Percentiles rank a stretch among this genome's conserved stretches.
Conservation (phyloP, 2,329 filamentous ascomycete species). For the Trichoderma afroharzianum region DNA sequence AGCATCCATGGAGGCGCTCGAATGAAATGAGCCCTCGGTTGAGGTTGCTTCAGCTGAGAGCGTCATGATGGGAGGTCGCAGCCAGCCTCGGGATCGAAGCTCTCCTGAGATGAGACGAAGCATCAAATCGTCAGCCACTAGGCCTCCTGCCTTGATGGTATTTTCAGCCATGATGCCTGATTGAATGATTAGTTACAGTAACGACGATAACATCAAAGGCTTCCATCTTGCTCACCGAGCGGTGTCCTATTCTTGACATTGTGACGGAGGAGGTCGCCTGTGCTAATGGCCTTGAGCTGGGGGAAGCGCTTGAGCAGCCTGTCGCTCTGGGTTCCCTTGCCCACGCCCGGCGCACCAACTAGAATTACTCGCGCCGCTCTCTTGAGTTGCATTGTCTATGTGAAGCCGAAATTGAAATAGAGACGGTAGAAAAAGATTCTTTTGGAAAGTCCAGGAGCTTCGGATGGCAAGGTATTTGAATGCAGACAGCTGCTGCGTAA, state of each 20-base stretch:
- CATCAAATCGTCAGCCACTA: constrained; percentile 92
- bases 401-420: background rate
- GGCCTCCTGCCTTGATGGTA: constrained; percentile 79
- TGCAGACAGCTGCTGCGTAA: background rate
- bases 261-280: constrained; percentile 84
- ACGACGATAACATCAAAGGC: background rate
- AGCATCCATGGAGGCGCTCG: constrained; percentile 33
- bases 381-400: constrained; percentile 57
- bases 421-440: background rate
- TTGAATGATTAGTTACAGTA: background rate
- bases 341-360: constrained; percentile 91
- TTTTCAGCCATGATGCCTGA: constrained; percentile 85
- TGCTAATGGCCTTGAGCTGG: constrained; percentile 86
- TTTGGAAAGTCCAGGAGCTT: background rate
- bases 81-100: constrained; percentile 80
- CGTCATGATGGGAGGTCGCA: constrained; percentile 53
- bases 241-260: constrained; percentile 89
- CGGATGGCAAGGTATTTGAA: background rate
- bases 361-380: constrained; percentile 90
- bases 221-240: constrained; percentile 56
- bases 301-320: constrained; percentile 82
- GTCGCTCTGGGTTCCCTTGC: constrained; percentile 94
- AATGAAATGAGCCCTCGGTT: constrained; percentile 28
- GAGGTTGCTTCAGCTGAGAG: constrained; percentile 42
- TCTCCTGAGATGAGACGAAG: constrained; percentile 89